Conservation (phyloP, 306 rosid species). For the Dicorynia guianensis region DNA sequence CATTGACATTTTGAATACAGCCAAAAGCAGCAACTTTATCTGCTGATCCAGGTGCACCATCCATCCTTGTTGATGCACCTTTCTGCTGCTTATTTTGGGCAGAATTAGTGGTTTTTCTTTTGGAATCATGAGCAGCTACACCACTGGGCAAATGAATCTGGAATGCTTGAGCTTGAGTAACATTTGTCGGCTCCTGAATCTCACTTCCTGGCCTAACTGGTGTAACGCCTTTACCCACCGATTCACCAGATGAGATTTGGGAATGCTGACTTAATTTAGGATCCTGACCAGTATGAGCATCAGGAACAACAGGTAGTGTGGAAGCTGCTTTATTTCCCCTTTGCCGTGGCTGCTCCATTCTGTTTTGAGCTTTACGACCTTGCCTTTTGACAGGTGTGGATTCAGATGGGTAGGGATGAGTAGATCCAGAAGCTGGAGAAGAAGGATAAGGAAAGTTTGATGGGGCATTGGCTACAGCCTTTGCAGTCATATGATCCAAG, state of each 20-base stretch:
- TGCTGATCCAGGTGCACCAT: conserved; percentile 61
- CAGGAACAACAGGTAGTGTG: conserved; percentile 46
- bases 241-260: conserved; percentile 53
- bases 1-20: conserved; percentile 80
- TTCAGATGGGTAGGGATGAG: conserved; percentile 57
- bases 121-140: conserved; percentile 61
- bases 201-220: conserved; percentile 54
- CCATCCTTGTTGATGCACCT: conserved; percentile 52
- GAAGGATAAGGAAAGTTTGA: conserved; percentile 46
- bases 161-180: conserved; percentile 56
- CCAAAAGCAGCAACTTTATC: conserved; percentile 72
- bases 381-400: conserved; percentile 64
- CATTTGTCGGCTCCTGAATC: conserved; percentile 49
- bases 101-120: conserved; percentile 61
- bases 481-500: conserved; percentile 46
- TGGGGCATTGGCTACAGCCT: conserved; percentile 53
- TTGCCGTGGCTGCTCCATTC: conserved; percentile 80
- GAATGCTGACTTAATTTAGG: conserved; percentile 56
- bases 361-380: conserved; percentile 78
- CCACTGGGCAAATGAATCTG: conserved; percentile 61
- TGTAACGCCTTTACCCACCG: conserved; percentile 51
- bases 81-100: conserved; percentile 66
- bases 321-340: conserved; percentile 74
- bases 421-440: conserved; percentile 51
- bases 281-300: conserved; percentile 58